A percentile compares a stretch with the other conserved stretches of the same genome.
phyloP scores from a whole-genome alignment of 2,329 filamentous ascomycete genomes.

The Fusarium anguioides region DNA sequence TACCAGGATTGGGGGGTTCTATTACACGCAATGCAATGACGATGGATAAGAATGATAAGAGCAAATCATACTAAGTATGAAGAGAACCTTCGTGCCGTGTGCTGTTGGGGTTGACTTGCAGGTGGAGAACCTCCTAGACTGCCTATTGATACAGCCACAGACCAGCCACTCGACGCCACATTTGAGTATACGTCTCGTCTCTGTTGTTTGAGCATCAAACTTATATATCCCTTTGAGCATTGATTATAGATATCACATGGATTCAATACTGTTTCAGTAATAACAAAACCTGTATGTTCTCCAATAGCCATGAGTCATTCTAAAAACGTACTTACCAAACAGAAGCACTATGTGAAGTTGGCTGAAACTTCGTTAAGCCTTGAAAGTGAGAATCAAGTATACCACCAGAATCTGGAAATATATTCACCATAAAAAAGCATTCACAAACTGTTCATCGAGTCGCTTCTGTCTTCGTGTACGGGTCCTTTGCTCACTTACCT shows the following conservation, averaged over 20 bases:
- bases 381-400: not conserved
- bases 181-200: not conserved
- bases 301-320: not conserved
- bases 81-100: conserved; percentile 12
- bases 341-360: not conserved
- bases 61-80: conserved; percentile 27
- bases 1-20: not conserved
- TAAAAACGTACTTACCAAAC: not conserved
- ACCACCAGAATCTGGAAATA: not conserved
- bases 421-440: not conserved
- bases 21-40: conserved; percentile 21
- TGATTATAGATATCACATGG: too few species aligned
- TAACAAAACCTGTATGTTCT: not conserved
- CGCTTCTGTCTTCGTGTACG: too few species aligned
- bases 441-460: not conserved
- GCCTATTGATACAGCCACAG: conserved; percentile 15
- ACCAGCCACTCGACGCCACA: conserved; percentile 23
- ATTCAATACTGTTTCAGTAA: too few species aligned
- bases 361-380: not conserved
- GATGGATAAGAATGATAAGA: conserved; percentile 32
- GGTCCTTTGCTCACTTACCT: too few species aligned
- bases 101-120: conserved; percentile 20
- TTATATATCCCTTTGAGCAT: too few species aligned
- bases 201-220: too few species aligned
- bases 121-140: conserved; percentile 21